These are phyloP conservation scores for Phlyctochytrium planicorne DNA, from an alignment of 192 early-diverging fungal species.

Conservation along the genomic window DNA sequence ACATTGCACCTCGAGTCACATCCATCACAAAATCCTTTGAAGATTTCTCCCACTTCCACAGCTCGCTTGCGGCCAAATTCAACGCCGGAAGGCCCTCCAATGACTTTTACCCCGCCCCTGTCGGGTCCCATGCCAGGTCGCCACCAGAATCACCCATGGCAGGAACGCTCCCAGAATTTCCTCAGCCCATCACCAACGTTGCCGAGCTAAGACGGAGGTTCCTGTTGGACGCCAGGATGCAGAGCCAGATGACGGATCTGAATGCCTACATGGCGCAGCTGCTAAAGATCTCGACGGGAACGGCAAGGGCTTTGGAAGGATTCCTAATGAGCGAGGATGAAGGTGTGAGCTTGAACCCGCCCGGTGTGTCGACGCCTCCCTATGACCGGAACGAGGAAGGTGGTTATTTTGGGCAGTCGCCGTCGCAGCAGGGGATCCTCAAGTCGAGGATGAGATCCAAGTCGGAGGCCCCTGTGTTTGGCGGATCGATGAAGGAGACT, in stretches of 20 bases:
- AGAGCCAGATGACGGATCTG: background rate
- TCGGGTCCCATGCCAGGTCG: background rate
- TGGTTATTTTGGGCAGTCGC: background rate
- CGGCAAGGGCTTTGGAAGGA: background rate
- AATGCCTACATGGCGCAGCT: constrained; percentile 2
- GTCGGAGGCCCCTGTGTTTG: background rate
- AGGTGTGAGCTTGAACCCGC: background rate
- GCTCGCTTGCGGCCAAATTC: background rate
- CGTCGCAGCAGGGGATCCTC: background rate
- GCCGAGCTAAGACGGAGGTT: background rate
- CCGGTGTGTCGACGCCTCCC: background rate
- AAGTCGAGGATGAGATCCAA: background rate
- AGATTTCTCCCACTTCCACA: background rate
- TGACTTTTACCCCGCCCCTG: background rate
- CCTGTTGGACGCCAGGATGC: background rate
- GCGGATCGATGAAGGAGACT: too few relatives aligned
- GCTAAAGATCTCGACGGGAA: background rate
- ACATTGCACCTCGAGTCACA: background rate
- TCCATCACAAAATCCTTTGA: background rate
- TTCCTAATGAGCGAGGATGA: background rate
- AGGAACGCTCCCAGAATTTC: background rate
- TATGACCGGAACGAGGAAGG: background rate
- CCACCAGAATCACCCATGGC: background rate
- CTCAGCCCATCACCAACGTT: background rate
- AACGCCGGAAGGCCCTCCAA: too few relatives aligned